Evolutionary conservation across 2,329 filamentous ascomycete genomes (phyloP), one percentile per base, ranked within the genome.

Genomic region (Fusarium napiforme): DNA sequence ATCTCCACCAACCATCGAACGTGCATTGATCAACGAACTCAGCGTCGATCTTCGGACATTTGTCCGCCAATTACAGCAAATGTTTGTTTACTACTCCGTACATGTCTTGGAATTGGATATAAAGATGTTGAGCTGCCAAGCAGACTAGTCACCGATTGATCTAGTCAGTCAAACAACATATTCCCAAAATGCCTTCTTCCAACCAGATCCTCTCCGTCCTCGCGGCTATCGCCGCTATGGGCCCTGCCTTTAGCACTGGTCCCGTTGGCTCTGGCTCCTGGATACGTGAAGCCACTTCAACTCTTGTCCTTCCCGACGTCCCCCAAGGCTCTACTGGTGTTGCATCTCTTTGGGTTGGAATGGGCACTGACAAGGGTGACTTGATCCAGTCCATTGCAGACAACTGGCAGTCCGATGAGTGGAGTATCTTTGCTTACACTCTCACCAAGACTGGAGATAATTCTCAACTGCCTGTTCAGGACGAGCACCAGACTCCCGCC

Each of bases 331-430:
- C 79, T 43, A 77, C 77, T 9, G 83, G 83, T 36, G 79, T 81
- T 60, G 72, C 82, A 26, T 84, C 83, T 9, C 79, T 87, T 23
- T 86, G 84, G 85, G 83, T 85, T 21, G 85, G 85, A 18, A 85
- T 86, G 84, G 84, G 84, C 8, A 86, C 84, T 9, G 83, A 82
- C 8, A 81, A 82, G n/a, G 84, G 83, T 30, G 82, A 86, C 63
- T 71, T 87, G 75, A 83, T 87, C 64, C 84, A 86, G 79, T 84
- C 84, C 8, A 84, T 86, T 34, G 81, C 83, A 59, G 84, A 85
- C 39, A 82, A 83, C 75, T 72, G 46, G 60, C n/a, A 68, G 23
- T 71, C 74, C 1, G 39, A 55, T 5, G 32, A 59, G n/a, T 87
- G 85, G 84, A 81, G 72, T 52, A 78, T 85, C 52, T 87, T 77